These are phyloP conservation scores for Metarhizium brunneum DNA, from an alignment of 2,329 filamentous ascomycete species.

Conservation along the genomic window DNA sequence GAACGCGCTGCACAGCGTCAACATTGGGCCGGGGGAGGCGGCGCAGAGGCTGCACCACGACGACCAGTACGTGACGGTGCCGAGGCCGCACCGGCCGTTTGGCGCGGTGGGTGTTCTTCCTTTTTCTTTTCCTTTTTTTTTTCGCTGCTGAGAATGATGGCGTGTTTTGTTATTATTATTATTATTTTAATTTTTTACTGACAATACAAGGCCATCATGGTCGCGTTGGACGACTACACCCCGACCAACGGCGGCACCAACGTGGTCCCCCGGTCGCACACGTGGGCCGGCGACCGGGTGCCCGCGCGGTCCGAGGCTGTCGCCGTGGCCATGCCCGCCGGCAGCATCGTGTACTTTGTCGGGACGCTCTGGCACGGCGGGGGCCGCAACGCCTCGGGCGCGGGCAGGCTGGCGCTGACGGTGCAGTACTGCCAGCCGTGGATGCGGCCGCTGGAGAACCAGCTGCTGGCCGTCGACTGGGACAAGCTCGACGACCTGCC, in stretches of 20 bases:
- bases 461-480: conserved; percentile 23
- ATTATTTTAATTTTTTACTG: no score
- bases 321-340: conserved; percentile 24
- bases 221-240: conserved; percentile 12
- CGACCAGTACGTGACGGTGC: conserved; percentile 18
- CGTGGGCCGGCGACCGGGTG: conserved; percentile 18
- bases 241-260: conserved; percentile 24
- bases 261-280: conserved; percentile 25
- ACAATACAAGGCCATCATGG: not conserved
- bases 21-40: conserved; percentile 27
- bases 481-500: conserved; percentile 14
- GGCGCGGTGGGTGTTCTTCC: conserved; percentile 14
- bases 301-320: conserved; percentile 18
- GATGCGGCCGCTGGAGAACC: conserved; percentile 27
- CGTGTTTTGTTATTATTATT: no score
- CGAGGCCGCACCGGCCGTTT: conserved; percentile 23
- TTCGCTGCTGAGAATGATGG: no score
- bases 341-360: conserved; percentile 25
- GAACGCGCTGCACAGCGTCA: conserved; percentile 26
- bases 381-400: conserved; percentile 21
- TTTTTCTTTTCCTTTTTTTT: no score
- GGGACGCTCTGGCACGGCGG: conserved; percentile 29
- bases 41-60: conserved; percentile 28
- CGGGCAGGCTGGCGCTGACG: conserved; percentile 23
- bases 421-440: conserved; percentile 33